Base-by-base conservation (phyloP, 2,329 filamentous ascomycete species). In the Canariomyces notabilis region DNA sequence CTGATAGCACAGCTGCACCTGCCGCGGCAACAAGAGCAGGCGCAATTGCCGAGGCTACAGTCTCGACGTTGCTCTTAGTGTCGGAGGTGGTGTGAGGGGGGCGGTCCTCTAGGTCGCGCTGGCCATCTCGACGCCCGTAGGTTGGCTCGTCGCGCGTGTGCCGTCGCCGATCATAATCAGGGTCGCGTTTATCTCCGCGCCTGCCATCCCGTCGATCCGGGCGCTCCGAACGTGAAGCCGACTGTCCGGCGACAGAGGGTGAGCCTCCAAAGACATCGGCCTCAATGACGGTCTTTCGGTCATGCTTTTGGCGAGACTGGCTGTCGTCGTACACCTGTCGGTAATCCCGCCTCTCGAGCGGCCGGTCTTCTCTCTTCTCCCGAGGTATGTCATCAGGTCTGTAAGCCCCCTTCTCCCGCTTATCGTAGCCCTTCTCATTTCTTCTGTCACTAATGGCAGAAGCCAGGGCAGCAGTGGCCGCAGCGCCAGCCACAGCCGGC, bases 21-120 rank as follows among this genome's bases (percentile, higher is more conserved):
- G 51, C 51, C 6, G 54, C 65, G 14, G 69, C 66, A 39, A 72
- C 66, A 19, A 67, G 67, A 33, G 72, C 74, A 12, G 74, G 74
- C 8, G 72, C 72, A 34, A 72, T 66, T 16, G 70, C 74, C 21
- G 69, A 67, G 12, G 73, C 66, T n/a, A 73, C 73, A 39, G 67
- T 64, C 55, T 68, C 65, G n/a, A 65, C 66, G 43, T 73, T 61
- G 20, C 62, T 64, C 51, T 63, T 69, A 8, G 65, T 64, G 31
- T 68, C 63, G n/a, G 68, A 63, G 23, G 60, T 57, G 29, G 59
- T 60, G 31, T 58, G 61, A 15, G 54, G 47, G 16, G 56, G 45
- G 42, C 62, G 64, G n/a, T 53, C 44, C 15, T 50, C 37, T 9
- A 61, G 56, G 18, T 67, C 65, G 14, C 58, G 64, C 29, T 57